phyloP scores from a whole-genome alignment of 108 stramenopile genomes.

The Cyclotella baltica region DNA sequence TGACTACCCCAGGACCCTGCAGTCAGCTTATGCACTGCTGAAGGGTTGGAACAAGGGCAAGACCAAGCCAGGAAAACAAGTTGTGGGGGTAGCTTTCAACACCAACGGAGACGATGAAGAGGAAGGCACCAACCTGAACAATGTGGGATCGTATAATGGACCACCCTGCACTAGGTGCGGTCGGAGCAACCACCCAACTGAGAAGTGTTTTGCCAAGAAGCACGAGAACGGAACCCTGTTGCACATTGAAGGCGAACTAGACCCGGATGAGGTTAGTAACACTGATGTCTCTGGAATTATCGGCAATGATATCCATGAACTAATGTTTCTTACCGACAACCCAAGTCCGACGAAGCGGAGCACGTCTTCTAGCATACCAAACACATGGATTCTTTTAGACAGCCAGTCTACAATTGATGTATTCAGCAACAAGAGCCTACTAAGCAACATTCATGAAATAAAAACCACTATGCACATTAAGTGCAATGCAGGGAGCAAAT shows the following conservation, averaged over 20 bases:
- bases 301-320: not conserved
- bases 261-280: constrained; percentile 6
- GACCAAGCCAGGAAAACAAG: not conserved
- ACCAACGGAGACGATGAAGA: not conserved
- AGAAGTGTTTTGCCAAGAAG: not conserved
- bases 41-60: constrained; percentile 5
- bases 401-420: constrained; percentile 58
- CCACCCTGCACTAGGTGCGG: constrained; percentile 8
- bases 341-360: not conserved
- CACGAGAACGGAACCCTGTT: not conserved
- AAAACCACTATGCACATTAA: constrained; percentile 15
- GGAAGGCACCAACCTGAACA: not conserved
- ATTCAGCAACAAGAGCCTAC: constrained; percentile 35
- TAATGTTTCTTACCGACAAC: constrained; percentile 7
- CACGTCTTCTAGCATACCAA: constrained; percentile 9
- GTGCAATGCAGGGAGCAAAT: constrained; percentile 13
- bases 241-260: not conserved
- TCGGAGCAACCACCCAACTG: not conserved
- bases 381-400: constrained; percentile 48
- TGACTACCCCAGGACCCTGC: constrained; percentile 3
- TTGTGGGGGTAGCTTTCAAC: constrained; percentile 5
- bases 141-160: not conserved
- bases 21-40: not conserved
- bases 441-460: constrained; percentile 19
- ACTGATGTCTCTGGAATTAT: not conserved